Conservation (phyloP, 805 yeast species). For the Candida caryicola region DNA sequence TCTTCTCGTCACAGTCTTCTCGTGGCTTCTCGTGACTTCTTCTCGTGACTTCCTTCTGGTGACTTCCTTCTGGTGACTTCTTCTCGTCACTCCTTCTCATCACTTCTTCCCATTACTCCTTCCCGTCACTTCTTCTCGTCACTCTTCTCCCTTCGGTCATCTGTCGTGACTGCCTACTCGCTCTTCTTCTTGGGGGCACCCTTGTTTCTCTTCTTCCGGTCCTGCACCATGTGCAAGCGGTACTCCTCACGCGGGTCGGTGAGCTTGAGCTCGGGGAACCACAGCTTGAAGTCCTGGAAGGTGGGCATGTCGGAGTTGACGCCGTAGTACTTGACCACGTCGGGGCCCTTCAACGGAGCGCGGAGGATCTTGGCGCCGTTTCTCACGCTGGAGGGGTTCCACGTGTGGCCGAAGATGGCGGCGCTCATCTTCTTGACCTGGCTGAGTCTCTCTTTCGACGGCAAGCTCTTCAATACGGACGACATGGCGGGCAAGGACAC, state of each 20-base stretch:
- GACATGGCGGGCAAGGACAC: constrained; percentile 21
- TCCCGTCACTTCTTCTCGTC: neutral
- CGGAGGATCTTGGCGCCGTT: constrained; percentile 72
- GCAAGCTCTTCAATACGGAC: constrained; percentile 31
- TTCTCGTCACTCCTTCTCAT: neutral
- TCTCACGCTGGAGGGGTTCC: constrained; percentile 62
- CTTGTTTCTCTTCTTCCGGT: constrained; percentile 80
- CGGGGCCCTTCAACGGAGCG: constrained; percentile 68
- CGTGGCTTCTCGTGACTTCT: no score
- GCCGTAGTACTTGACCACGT: constrained; percentile 71
- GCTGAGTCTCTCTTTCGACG: constrained; percentile 47
- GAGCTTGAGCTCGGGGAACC: constrained; percentile 51
- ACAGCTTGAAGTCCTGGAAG: constrained; percentile 54
- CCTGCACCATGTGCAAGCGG: constrained; percentile 60
- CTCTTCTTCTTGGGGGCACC: constrained; percentile 78
- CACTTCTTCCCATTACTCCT: neutral
- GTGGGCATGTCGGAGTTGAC: constrained; percentile 62
- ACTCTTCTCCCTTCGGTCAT: neutral
- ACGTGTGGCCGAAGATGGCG: constrained; percentile 64
- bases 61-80: no score
- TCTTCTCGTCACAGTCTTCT: no score
- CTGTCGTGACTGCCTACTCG: constrained; percentile 9
- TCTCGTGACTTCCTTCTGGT: no score
- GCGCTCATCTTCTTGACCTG: constrained; percentile 61
- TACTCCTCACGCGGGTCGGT: constrained; percentile 68